Evolutionary conservation across 768 basidiomycete genomes (phyloP), one percentile per base, ranked within the genome.

Genomic region (Nidularia sp.): DNA sequence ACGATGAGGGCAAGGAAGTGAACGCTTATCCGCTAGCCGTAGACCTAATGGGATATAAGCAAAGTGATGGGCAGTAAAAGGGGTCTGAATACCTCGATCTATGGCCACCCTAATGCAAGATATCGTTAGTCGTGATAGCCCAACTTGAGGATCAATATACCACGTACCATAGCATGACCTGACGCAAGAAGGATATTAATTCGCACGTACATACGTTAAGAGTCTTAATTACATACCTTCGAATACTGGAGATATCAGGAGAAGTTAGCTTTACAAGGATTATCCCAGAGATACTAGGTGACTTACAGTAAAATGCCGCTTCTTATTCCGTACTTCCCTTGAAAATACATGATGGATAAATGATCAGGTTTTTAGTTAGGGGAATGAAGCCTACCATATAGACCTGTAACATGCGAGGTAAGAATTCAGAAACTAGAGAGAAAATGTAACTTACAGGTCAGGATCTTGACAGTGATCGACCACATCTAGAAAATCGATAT

Each of bases 11-110:
- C 89, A 91, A 5, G 96, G 96, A 2, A 99, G 76, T 0, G 91
- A 93, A 13, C 96, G 84, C 69, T 99, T 99, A 34, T 98, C 95
- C 2, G 94, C 92, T 22, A 99, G 78, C 7, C 96, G 89, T 4
- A 98, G 76, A 4, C 88, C 85, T 85, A 50, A 10, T 32, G 3
- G 10, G 13, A 52, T 15, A 7, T 25, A 15, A 32, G 12, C 12
- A 35, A 47, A 45, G 42, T 42, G 8, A 18, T 12, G 9, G 22
- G 42, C 22, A 2, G 5, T 29, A 49, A 18, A 15, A n/a, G 15
- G 10, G 49, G 13, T 2, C 7, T 6, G 49, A 61, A 25, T 57
- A 75, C 94, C 95, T 74, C 96, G 77, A 60, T 98, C 95, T 51
- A 98, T 83, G 0, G 95, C 95, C 45, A 98, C 95, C 95, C 92